phyloP scores from a whole-genome alignment of 83 land plant genomes.

The Thuja plicata region DNA sequence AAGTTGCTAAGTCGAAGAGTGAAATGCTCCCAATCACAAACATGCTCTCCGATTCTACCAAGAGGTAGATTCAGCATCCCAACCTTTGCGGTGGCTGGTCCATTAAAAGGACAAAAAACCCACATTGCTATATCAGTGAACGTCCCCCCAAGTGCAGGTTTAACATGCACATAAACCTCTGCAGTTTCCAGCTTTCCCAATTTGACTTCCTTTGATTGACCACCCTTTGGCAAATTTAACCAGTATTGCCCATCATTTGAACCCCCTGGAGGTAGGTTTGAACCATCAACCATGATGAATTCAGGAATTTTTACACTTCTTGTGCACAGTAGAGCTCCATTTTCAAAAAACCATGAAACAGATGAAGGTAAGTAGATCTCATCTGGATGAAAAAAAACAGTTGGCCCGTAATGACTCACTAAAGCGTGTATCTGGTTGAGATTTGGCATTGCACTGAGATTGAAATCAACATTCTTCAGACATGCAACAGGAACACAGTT shows the following conservation, averaged over 20 bases:
- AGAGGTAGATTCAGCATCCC: slow-evolving; percentile 53
- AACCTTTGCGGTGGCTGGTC: slow-evolving; percentile 78
- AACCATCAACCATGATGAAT: slow-evolving; percentile 41
- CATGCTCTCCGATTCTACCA: slow-evolving; percentile 62
- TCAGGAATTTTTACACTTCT: slow-evolving; percentile 27
- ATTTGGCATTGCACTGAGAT: slow-evolving; percentile 62
- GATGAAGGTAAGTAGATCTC: slow-evolving; percentile 78
- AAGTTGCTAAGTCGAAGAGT: slow-evolving; percentile 85
- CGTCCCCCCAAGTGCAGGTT: slow-evolving; percentile 73
- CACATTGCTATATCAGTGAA: slow-evolving; percentile 86
- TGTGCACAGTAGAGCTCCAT: slow-evolving; percentile 54
- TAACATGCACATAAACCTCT: slow-evolving; percentile 63
- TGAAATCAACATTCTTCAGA: slow-evolving; percentile 43
- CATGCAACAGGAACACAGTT: slow-evolving; percentile 39
- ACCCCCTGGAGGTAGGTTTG: slow-evolving; percentile 76
- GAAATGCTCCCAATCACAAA: slow-evolving; percentile 92
- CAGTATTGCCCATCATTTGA: slow-evolving; percentile 73
- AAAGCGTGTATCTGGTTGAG: slow-evolving; percentile 62
- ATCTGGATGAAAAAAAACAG: slow-evolving; percentile 77
- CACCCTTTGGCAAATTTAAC: slow-evolving; percentile 69
- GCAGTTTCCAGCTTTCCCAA: slow-evolving; percentile 62
- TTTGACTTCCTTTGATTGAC: slow-evolving; percentile 28
- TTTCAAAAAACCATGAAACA: slow-evolving; percentile 80
- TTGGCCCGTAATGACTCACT: slow-evolving; percentile 72
- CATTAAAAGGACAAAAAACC: slow-evolving; percentile 91